These are phyloP conservation scores for Cryptococcus jaspeensis DNA, from an alignment of 1,284 basidiomycete species.

Conservation along the genomic window DNA sequence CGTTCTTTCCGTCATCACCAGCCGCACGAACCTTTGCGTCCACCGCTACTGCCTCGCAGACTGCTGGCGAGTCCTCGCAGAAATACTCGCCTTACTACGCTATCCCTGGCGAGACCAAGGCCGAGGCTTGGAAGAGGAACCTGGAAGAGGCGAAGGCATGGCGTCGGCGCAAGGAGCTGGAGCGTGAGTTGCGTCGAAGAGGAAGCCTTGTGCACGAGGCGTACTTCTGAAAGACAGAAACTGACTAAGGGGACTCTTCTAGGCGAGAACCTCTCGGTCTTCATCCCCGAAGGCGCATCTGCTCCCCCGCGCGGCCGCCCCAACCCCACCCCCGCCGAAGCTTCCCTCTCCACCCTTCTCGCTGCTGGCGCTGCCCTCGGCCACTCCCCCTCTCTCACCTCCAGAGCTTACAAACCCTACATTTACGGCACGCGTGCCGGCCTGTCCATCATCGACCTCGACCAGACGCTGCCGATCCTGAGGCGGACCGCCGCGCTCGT, in stretches of 20 bases:
- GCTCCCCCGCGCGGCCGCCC: conserved; percentile 19
- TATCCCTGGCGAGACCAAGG: conserved; percentile 25
- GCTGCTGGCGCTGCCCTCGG: conserved; percentile 94
- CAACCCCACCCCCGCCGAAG: conserved; percentile 19
- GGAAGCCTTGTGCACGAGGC: background rate
- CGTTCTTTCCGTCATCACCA: background rate
- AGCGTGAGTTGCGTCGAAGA: conserved; percentile 28
- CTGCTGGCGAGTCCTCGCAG: conserved; percentile 3
- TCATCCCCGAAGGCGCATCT: conserved; percentile 22
- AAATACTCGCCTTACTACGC: no score
- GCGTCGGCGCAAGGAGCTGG: conserved; percentile 30
- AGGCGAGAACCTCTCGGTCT: conserved; percentile 23
- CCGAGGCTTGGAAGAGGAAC: conserved; percentile 45
- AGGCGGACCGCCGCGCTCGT: conserved; percentile 86
- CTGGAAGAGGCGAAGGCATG: conserved; percentile 41
- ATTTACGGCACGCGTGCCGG: conserved; percentile 89
- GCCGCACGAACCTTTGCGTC: conserved; percentile 9
- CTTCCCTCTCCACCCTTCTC: conserved; percentile 78
- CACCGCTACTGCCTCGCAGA: background rate
- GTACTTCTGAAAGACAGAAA: conserved; percentile 2
- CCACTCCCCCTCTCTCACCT: conserved; percentile 76
- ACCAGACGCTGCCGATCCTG: conserved; percentile 87
- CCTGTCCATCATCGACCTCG: conserved; percentile 91
- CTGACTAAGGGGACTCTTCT: background rate
- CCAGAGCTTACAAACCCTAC: conserved; percentile 86